These are phyloP conservation scores for Aspergillus steynii DNA, from an alignment of 495 filamentous ascomycete species.

Conservation along the genomic window DNA sequence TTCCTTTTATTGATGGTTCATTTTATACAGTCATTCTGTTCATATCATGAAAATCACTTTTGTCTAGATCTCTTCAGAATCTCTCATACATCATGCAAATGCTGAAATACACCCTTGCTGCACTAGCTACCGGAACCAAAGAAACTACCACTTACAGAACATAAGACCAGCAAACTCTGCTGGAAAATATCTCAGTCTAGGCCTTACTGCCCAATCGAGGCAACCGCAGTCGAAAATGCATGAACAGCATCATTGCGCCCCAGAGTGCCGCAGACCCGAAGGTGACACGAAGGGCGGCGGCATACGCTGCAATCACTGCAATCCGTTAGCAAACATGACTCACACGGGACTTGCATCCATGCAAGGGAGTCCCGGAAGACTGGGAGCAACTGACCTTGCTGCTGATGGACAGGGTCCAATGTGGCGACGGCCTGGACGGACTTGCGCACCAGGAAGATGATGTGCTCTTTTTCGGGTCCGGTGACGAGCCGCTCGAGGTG, in stretches of 20 bases:
- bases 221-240: conserved; percentile 53
- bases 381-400: conserved; percentile 44
- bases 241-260: conserved; percentile 46
- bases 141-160: not conserved
- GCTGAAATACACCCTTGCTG: not conserved
- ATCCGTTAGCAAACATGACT: conserved; percentile 18
- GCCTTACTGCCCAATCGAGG: conserved; percentile 52
- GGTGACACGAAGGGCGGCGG: conserved; percentile 53
- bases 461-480: conserved; percentile 50
- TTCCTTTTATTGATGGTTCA: too few species aligned
- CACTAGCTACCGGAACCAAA: not conserved
- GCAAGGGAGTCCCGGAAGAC: conserved; percentile 7
- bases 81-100: not conserved
- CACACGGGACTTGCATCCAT: not conserved
- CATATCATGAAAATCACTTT: not conserved
- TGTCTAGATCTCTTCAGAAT: not conserved
- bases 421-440: conserved; percentile 52
- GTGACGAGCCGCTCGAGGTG: conserved; percentile 59
- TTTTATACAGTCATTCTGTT: not conserved
- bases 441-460: conserved; percentile 54
- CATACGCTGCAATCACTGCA: conserved; percentile 59
- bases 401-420: conserved; percentile 49
- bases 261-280: conserved; percentile 54
- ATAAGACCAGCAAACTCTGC: not conserved
- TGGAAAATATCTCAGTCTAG: not conserved